phyloP scores from a whole-genome alignment of 495 filamentous ascomycete species.

The Neurospora intermedia region DNA sequence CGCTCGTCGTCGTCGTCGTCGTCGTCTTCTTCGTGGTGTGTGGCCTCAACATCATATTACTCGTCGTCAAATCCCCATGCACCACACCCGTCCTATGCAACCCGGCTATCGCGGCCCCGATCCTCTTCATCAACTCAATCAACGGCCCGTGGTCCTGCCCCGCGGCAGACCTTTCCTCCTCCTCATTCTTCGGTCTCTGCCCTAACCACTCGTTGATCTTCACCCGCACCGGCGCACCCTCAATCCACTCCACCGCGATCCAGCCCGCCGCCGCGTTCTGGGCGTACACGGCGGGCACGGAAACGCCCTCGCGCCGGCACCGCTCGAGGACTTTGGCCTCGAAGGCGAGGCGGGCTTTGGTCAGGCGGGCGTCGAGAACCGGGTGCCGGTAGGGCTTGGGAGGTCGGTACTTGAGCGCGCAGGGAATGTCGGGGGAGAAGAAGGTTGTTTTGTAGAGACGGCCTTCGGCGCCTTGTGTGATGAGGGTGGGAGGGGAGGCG shows the following conservation, averaged over 20 bases:
- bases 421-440: slow-evolving; percentile 55
- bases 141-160: slow-evolving; percentile 25
- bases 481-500: slow-evolving; percentile 45
- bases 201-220: slow-evolving; percentile 56
- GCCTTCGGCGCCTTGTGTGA: slow-evolving; percentile 91
- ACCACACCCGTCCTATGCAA: slow-evolving; percentile 76
- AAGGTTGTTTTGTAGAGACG: slow-evolving; percentile 82
- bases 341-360: slow-evolving; percentile 70
- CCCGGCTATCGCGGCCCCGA: slow-evolving; percentile 65
- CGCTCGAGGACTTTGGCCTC: slow-evolving; percentile 78
- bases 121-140: slow-evolving; percentile 52
- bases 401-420: slow-evolving; percentile 87
- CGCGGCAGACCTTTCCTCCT: slow-evolving; percentile 28
- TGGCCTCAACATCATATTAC: slow-evolving; percentile 80
- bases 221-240: slow-evolving; percentile 56
- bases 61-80: slow-evolving; percentile 95
- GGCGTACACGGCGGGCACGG: slow-evolving; percentile 65
- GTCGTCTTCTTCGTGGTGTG: neutral
- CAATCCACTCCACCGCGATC: slow-evolving; percentile 86
- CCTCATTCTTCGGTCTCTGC: slow-evolving; percentile 28
- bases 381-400: slow-evolving; percentile 90
- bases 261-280: slow-evolving; percentile 66
- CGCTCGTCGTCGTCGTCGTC: neutral
- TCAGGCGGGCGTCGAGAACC: slow-evolving; percentile 76
- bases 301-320: slow-evolving; percentile 63